Evolutionary conservation across 352 stramenopile species (phyloP).

Genomic region (Globisporangium recalcitrans): DNA sequence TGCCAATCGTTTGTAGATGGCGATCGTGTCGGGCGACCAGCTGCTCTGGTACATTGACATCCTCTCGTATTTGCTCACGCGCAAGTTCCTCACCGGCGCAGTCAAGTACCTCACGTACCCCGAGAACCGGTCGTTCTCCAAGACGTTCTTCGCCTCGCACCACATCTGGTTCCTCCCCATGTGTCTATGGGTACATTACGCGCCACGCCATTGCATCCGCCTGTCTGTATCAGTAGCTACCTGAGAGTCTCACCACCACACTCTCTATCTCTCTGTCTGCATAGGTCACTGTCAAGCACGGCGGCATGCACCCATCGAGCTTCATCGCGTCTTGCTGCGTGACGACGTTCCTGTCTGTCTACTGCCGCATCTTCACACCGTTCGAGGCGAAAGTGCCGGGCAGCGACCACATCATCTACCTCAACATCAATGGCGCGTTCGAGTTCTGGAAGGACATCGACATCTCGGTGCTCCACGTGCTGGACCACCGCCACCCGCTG

Average conservation of each 20-base stretch:
- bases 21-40: constrained; percentile 91
- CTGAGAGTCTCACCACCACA: not conserved
- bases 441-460: constrained; percentile 83
- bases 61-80: constrained; percentile 55
- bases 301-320: constrained; percentile 70
- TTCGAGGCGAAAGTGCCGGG: constrained; percentile 60
- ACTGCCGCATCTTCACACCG: constrained; percentile 51
- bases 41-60: constrained; percentile 91
- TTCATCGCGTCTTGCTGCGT: constrained; percentile 51
- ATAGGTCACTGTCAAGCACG: constrained; percentile 58
- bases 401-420: constrained; percentile 66
- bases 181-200: constrained; percentile 61
- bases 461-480: constrained; percentile 60
- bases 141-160: constrained; percentile 78
- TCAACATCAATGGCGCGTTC: constrained; percentile 81
- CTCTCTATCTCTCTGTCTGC: not conserved
- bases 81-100: constrained; percentile 87
- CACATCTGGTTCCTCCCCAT: constrained; percentile 81
- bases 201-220: not conserved
- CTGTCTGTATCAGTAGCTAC: not conserved
- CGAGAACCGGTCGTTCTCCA: constrained; percentile 76
- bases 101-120: constrained; percentile 88
- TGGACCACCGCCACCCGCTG: constrained; percentile 63
- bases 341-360: constrained; percentile 57
- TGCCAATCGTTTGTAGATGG: constrained; percentile 42